Evolutionary conservation across 495 filamentous ascomycete species (phyloP), one percentile per base, ranked within the genome.

Genomic region (Aspergillus funiculosus): DNA sequence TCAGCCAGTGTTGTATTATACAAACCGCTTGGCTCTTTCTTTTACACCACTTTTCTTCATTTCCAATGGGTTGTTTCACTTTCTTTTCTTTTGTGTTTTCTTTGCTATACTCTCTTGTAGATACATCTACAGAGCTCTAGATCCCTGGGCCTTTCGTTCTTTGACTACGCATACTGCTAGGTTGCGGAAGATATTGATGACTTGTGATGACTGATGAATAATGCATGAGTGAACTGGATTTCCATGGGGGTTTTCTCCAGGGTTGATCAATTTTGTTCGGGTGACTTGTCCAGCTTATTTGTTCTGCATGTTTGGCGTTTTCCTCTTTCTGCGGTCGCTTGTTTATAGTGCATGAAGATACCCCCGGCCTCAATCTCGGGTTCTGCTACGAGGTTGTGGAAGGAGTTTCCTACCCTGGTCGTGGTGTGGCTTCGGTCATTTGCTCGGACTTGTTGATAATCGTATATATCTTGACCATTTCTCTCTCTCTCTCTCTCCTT

Each of bases 171-270:
- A 42, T 28, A 47, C 44, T 18, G 43, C 46, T 39, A 40, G 35
- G 44, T 31, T 43, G 48, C 31, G 51, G 49, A 35, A 44, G 29
- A 49, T 51, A 44, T 53, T 68, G 59, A 71, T 57, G 65, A 71
- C 38, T 24, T 50, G 44, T 69, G 63, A 71, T 57, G 67, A 71
- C 52, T 64, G 60, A 71, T 56, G 65, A 68, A 54, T 66, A 56
- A 71, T 62, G 67, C 53, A 65, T 61, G 62, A 56, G 52, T 45
- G 40, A 48, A 27, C 38, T 52, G 47, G 44, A 40, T 46, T 42
- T 27, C 36, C 25, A 39, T 48, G 37, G 47, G 44, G 58, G 56
- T 49, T 51, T 45, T 38, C 53, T 48, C 53, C 17, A 40, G 39
- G 50, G 43, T 42, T 27, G 35, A 43, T 46, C 19, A 54, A 45